A percentile compares a stretch with the other conserved stretches of the same genome.
Conservation (phyloP, 257 asterid species). For the Solanum pennellii region DNA sequence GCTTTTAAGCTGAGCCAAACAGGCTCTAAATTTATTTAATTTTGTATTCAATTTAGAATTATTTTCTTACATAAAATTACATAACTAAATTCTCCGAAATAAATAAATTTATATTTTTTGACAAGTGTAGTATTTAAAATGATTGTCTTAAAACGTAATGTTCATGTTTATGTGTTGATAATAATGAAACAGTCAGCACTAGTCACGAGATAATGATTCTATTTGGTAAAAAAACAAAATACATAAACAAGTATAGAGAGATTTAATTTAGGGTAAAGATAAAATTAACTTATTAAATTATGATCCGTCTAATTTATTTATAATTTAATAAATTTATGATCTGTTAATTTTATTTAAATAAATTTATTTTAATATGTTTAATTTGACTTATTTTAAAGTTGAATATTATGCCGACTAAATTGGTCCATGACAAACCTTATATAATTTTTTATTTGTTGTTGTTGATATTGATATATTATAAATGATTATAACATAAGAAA, state of each 20-base stretch:
- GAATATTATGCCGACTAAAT: not conserved
- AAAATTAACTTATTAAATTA: not conserved
- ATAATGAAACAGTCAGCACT: not conserved
- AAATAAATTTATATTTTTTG: not conserved
- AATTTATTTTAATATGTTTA: not conserved
- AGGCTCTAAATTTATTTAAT: not conserved
- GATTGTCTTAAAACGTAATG: slow-evolving; percentile 3
- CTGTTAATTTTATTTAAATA: not conserved
- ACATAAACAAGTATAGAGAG: not conserved
- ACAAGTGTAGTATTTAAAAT: not conserved
- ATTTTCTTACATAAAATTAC: not conserved
- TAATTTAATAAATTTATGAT: not conserved
- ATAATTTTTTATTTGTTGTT: not conserved
- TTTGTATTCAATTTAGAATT: not conserved
- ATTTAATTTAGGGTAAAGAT: not conserved
- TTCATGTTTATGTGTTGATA: not conserved
- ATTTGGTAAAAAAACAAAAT: not conserved
- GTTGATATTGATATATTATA: not conserved
- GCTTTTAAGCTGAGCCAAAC: too few species aligned
- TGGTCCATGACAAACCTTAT: not conserved
- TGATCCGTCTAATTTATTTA: not conserved
- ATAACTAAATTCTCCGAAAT: not conserved
- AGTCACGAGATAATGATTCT: not conserved
- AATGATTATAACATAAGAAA: not conserved
- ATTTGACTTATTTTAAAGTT: not conserved